Base-by-base conservation (phyloP, 441 rosid genomes). In the Populus hybrid region DNA sequence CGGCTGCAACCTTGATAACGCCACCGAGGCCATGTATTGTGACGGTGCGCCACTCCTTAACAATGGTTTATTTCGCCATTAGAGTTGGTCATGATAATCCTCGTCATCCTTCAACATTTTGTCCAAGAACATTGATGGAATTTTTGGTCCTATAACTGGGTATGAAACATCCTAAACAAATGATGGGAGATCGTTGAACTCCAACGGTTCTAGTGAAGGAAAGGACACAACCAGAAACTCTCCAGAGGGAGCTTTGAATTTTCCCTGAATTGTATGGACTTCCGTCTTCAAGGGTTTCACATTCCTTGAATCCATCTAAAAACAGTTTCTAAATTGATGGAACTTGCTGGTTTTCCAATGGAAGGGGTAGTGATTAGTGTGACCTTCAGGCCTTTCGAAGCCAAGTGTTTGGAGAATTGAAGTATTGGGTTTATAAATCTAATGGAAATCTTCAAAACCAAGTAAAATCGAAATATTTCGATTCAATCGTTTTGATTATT, bases 141-240 rank as follows among this genome's bases (percentile, higher is more conserved):
- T 56, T 6, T 61, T 76, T 33, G 86, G 86, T 21, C 84, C 86
- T 11, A 81, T 5, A 33, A 74, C 73, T 36, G 83, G 87, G 74
- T 86, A 84, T 1, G 77, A 64, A 9, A 69, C 35, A 40, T 86
- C 84, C 28, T 75, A 76, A 65, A 85, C 73, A 11, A 84, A 76
- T 6, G 90, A 78, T 28, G 90, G 90, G 66, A 86, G 68, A 72
- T 88, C 90, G 33, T 64, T 38, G 36, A 38, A 64, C 74, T 78
- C 79, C 67, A 85, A 53, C 75, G 77, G 53, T 14, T 88, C 84
- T 73, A 86, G 77, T 23, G 71, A 85, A 3, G 89, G 86, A 42
- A 90, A 68, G 56, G 80, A 28, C 16, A 76, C 64, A 31, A 31
- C 35, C 35, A 31, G 35, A 31, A 31, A 31, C 35, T 31, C 35